Base-by-base conservation (phyloP, 1,284 basidiomycete species). In the Pisolithus thermaeus region DNA sequence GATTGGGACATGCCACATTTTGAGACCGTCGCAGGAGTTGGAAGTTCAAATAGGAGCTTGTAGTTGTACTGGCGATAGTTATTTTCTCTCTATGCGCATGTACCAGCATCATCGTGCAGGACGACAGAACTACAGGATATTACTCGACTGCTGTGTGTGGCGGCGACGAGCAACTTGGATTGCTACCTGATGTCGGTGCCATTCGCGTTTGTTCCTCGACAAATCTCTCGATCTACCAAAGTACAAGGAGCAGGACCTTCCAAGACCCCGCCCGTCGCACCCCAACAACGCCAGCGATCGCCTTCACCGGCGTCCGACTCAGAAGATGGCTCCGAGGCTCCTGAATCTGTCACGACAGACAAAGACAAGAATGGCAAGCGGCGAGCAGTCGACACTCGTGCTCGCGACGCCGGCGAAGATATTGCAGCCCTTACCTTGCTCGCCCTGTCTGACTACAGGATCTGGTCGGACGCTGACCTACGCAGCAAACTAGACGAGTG, bases 391-490 rank as follows among this genome's bases (percentile, higher is more conserved):
- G 56, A 60, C 47, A 42, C 7, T 3, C 20, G 46, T 11, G 27
- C 44, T 12, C 25, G 27, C 7, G 60, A 58, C 40, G 48, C 63
- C 7, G 61, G 76, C 22, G 71, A 74, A 45, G 81, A 83, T 53
- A 73, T 76, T 43, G 72, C 71, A 2, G 61, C 65, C 4, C 68
- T 86, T 22, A 54, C 84, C 28, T 70, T 69, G 16, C 75, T 88
- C 6, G 73, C 84, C 0, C 67, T 88, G n/a, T 84, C 85, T 6
- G 78, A 87, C 59, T 76, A 84, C 63, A 72, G 75, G 7, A 61
- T 87, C 6, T 87, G 82, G 83, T 59, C 64, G 2, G 74, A 85
- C 56, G 61, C 73, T 0, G 78, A 80, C 48, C 61, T 87, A 12
- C 70, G 80, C 16, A 66, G 73, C 46, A 73, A 67, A 23, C 66